Base-by-base conservation (phyloP, 2,329 filamentous ascomycete species). In the Aspergillus novoparasiticus region DNA sequence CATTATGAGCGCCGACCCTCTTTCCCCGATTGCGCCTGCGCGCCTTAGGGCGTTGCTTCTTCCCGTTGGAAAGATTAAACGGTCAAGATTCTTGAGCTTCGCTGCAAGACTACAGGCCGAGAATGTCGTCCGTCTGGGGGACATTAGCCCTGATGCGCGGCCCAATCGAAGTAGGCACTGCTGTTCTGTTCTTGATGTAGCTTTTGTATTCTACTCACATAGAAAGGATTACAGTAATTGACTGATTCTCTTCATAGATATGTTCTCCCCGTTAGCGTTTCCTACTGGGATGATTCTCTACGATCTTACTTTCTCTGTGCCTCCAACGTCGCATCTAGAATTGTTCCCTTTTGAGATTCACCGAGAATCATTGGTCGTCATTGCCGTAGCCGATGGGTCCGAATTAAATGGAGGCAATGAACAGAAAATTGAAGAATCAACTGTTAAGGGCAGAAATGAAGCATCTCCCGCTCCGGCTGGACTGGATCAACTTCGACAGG, bases 201-300 rank as follows among this genome's bases (percentile, higher is more conserved):
- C n/a, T 36, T 48, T 45, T 28, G 30, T 56, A 51, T 45, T 16
- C 30, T 53, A 28, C 54, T n/a, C 23, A 53, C 43, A 26, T 56
- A 28, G 19, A 54, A 43, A 16, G 19, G 41, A 39, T 54, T 39
- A 21, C 36, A 60, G 55, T 63, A 56, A 57, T 66, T 73, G 61
- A 72, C 74, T 72, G 66, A 66, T 58, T 30, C 55, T 57, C 53
- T 66, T 59, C 64, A 59, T 76, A 97, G 93, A 93, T 79, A 94
- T 95, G 89, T 97, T 98, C 80, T 96, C 93, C 63, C 94, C 94
- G 46, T 82, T 95, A 72, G 92, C 91, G 16, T 97, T 95, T 77
- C 93, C 93, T 12, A 87, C 89, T 69, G 94, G 94, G 64, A 89
- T 89, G 72, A 90, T 98, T 65, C 85, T 97, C 71, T 97, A 95